phyloP scores from a whole-genome alignment of 2,329 filamentous ascomycete genomes.

The Talaromyces pinophilus region DNA sequence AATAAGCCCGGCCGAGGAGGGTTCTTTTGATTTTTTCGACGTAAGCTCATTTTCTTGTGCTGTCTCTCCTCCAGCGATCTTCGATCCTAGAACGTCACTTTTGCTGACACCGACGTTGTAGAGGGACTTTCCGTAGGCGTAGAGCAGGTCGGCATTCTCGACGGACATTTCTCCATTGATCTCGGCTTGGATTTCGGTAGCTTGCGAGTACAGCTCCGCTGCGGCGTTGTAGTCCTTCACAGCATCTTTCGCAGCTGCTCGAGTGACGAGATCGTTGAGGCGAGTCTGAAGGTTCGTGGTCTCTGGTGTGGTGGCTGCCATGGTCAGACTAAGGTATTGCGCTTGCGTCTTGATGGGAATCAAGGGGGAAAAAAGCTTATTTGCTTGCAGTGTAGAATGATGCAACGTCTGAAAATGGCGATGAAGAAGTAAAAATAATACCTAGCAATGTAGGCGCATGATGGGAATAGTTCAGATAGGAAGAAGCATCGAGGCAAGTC shows the following conservation, averaged over 20 bases:
- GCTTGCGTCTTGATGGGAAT: neutral
- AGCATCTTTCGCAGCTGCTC: conserved; percentile 80
- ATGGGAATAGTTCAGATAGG: neutral
- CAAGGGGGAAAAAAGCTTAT: no score
- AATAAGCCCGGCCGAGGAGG: conserved; percentile 29
- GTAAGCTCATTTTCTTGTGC: conserved; percentile 48
- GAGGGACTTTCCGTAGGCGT: conserved; percentile 87
- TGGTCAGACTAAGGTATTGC: neutral
- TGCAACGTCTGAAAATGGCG: neutral
- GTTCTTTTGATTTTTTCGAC: conserved; percentile 35
- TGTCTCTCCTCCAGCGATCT: conserved; percentile 58
- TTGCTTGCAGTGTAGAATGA: neutral
- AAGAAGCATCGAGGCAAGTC: neutral
- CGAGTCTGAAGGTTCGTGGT: conserved; percentile 57
- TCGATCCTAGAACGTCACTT: conserved; percentile 88
- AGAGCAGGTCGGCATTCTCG: conserved; percentile 90
- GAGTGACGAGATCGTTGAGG: conserved; percentile 74
- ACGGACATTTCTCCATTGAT: conserved; percentile 89
- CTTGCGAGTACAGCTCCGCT: conserved; percentile 82
- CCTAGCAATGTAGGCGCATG: neutral
- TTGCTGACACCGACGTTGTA: conserved; percentile 94
- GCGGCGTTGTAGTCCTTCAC: conserved; percentile 86
- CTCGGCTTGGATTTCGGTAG: conserved; percentile 84
- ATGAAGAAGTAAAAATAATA: neutral
- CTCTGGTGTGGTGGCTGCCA: conserved; percentile 25